Evolutionary conservation across 179 eudicot genomes (phyloP), one percentile per base, ranked within the genome.

Genomic region (Silene vulgaris): DNA sequence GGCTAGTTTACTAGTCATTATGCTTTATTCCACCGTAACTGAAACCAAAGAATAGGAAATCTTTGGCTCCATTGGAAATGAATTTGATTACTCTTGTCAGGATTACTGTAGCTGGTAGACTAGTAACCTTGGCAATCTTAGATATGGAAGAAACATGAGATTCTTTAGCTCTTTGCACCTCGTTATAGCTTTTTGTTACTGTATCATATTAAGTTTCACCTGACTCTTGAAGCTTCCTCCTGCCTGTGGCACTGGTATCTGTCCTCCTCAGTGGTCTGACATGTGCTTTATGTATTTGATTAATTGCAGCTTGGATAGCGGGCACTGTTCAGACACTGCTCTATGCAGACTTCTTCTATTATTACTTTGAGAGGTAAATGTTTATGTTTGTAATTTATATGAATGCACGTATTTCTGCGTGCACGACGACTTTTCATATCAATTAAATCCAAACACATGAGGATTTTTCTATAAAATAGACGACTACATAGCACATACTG

Each of bases 341-440:
- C 32, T 92, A 92, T 74, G 97, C 89, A 21, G 97, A 90, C 83
- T 92, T 92, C 90, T 92, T 92, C 78, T 92, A 92, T 69, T 92
- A 92, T 74, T 92, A 92, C 86, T 92, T 92, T 78, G 83, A 88
- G 82, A 92, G 97, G 97, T 92, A 84, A 82, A 29, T 5, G 60
- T n/a, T 56, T 56, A 16, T 56, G 20, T 52, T 52, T 40, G 43
- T 37, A 32, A 32, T 37, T 37, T 37, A 12, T 40, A 40, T 40
- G 11, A 40, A 40, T 8, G 11, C 52, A 9, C 14, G 52, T 45
- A 45, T 45, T 45, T 45, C 52, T 45, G 52, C 13, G 2, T 45
- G 14, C 3, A 45, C 3, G 14, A 45, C 59, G 59, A 52, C 17
- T 52, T 52, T 52, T 14, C 59, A 52, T 14, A 52, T 52, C 9